Percentiles rank a stretch among this genome's conserved stretches.
Evolutionary conservation across 164 flowering plant genomes (phyloP).

Genomic region (Stephania cephalantha): DNA sequence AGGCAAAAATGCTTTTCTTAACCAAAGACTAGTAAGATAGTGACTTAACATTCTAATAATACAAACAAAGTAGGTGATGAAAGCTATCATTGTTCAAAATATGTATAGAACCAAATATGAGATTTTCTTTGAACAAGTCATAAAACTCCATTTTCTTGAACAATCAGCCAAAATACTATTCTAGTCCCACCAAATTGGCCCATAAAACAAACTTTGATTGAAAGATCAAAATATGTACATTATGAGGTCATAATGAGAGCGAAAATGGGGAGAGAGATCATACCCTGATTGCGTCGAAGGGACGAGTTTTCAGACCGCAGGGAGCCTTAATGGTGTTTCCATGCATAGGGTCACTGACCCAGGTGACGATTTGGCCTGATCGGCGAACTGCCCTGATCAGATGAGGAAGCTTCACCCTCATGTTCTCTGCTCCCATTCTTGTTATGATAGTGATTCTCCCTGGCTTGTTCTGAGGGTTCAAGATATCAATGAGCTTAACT

Average conservation of each 20-base stretch:
- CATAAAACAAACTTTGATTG: not conserved
- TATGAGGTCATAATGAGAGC: not conserved
- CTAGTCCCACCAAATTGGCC: not conserved
- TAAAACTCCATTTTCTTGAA: not conserved
- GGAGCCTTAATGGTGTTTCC: slow-evolving; percentile 98
- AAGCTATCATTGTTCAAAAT: too few species aligned
- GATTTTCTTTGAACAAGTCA: not conserved
- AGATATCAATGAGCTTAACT: slow-evolving; percentile 70
- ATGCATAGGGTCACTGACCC: slow-evolving; percentile 99
- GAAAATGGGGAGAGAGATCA: not conserved
- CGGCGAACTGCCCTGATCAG: slow-evolving; percentile 87
- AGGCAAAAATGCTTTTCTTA: too few species aligned
- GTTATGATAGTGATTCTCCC: slow-evolving; percentile 79
- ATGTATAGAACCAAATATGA: too few species aligned
- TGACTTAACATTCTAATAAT: not conserved
- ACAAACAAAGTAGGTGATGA: not conserved
- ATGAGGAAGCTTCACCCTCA: slow-evolving; percentile 95
- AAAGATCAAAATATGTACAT: slow-evolving; percentile 3
- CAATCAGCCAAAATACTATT: not conserved
- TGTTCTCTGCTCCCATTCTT: slow-evolving; percentile 96
- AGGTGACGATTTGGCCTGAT: slow-evolving; percentile 88
- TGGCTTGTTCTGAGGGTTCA: slow-evolving; percentile 76
- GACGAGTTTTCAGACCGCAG: slow-evolving; percentile 88
- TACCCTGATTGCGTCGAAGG: slow-evolving; percentile 88
- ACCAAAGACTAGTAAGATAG: too few species aligned